Evolutionary conservation across 2,329 filamentous ascomycete genomes (phyloP).

Genomic region (Dactylellina haptotyla): DNA sequence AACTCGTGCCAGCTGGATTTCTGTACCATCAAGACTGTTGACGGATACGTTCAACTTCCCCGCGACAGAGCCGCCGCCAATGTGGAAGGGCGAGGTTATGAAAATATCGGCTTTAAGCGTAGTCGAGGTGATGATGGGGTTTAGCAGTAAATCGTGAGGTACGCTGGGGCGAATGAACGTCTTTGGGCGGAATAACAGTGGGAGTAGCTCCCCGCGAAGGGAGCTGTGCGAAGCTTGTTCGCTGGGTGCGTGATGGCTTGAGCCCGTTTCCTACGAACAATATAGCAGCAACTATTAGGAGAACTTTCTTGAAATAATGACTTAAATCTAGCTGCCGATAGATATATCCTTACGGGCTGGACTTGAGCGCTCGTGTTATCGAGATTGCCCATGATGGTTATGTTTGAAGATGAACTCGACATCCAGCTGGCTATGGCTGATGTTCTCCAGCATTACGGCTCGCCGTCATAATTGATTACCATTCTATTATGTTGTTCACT

Average conservation of each 20-base stretch:
- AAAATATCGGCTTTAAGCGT: conserved; percentile 34
- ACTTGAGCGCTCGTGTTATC: conserved; percentile 11
- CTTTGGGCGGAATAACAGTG: conserved; percentile 21
- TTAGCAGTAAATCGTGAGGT: conserved; percentile 27
- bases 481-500: too few species aligned
- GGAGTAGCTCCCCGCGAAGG: conserved; percentile 21
- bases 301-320: not conserved
- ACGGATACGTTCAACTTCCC: conserved; percentile 57
- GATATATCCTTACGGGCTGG: conserved; percentile 2
- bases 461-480: too few species aligned
- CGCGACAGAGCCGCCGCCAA: conserved; percentile 55
- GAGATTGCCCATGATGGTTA: conserved; percentile 2
- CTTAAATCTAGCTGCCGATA: too few species aligned
- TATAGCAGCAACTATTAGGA: not conserved
- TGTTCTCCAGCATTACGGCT: too few species aligned
- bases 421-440: too few species aligned
- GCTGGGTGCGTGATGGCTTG: conserved; percentile 46
- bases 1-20: conserved; percentile 57
- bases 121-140: conserved; percentile 25
- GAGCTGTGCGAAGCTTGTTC: conserved; percentile 37
- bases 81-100: conserved; percentile 50
- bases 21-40: conserved; percentile 37
- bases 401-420: conserved; percentile 5
- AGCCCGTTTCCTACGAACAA: conserved; percentile 19
- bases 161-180: conserved; percentile 45